Evolutionary conservation across 352 stramenopile genomes (phyloP).

Genomic region (Globisporangium nodosum): DNA sequence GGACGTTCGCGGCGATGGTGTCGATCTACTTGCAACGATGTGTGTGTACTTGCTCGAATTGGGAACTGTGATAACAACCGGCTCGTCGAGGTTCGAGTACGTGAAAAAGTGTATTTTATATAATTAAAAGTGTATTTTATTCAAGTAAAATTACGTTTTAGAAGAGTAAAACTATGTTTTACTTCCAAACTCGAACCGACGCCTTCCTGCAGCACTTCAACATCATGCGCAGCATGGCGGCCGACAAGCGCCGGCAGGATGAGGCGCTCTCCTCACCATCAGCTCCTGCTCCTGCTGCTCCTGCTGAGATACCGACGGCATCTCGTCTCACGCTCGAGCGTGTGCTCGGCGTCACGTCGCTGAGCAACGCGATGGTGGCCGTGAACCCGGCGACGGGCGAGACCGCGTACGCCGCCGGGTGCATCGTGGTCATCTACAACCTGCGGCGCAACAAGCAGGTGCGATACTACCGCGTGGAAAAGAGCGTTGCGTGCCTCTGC

Average conservation of each 20-base stretch:
- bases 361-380: conserved; percentile 69
- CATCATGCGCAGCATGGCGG: conserved; percentile 4
- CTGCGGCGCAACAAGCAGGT: conserved; percentile 80
- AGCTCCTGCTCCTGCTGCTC: not conserved
- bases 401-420: conserved; percentile 81
- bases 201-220: not conserved
- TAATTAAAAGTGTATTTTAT: no score
- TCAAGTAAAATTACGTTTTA: no score
- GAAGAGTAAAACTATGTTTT: no score
- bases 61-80: no score
- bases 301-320: conserved; percentile 3
- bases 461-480: conserved; percentile 86
- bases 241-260: conserved; percentile 1
- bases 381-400: conserved; percentile 76
- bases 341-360: conserved; percentile 66
- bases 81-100: no score
- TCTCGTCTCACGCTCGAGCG: conserved; percentile 76
- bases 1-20: no score
- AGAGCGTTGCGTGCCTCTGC: conserved; percentile 68
- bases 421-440: conserved; percentile 90
- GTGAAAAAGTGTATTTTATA: no score
- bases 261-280: conserved; percentile 2
- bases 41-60: no score
- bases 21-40: not conserved
- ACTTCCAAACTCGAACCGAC: not conserved